Conservation (phyloP, 306 rosid species). For the Hippophae rhamnoides region DNA sequence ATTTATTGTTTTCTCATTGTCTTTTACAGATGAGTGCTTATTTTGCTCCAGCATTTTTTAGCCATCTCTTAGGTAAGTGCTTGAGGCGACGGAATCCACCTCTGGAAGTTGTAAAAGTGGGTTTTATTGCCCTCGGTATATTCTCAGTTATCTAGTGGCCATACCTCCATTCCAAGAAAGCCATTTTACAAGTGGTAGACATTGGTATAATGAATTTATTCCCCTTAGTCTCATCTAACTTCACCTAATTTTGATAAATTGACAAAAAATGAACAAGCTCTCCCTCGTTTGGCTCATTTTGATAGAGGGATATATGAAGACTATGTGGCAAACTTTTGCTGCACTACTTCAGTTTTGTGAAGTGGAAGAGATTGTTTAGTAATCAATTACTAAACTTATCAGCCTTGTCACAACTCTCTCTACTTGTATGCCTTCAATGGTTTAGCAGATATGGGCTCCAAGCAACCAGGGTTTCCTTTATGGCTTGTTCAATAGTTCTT, state of each 20-base stretch:
- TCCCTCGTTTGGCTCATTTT: constrained; percentile 78
- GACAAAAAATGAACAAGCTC: constrained; percentile 32
- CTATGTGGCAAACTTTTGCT: constrained; percentile 94
- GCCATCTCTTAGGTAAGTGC: constrained; percentile 81
- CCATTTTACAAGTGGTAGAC: constrained; percentile 32
- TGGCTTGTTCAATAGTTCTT: constrained; percentile 68
- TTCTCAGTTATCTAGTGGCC: constrained; percentile 84
- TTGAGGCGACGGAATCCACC: constrained; percentile 54
- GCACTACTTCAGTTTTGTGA: constrained; percentile 70
- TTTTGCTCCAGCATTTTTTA: constrained; percentile 88
- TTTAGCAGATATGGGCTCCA: constrained; percentile 75
- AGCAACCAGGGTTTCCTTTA: constrained; percentile 69
- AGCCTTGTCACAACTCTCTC: constrained; percentile 61
- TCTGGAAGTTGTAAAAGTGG: constrained; percentile 64
- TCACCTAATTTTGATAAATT: neutral
- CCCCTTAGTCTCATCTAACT: neutral
- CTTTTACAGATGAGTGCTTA: constrained; percentile 78
- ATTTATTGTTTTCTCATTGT: constrained; percentile 7
- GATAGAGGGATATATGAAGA: constrained; percentile 94
- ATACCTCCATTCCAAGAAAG: constrained; percentile 54
- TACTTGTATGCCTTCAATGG: constrained; percentile 75
- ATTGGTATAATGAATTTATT: neutral
- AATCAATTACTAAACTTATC: constrained; percentile 49
- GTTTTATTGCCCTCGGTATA: constrained; percentile 62
- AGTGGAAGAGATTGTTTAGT: constrained; percentile 82